These are phyloP conservation scores for Penicillium desertorum DNA, from an alignment of 495 filamentous ascomycete species.

Conservation along the genomic window DNA sequence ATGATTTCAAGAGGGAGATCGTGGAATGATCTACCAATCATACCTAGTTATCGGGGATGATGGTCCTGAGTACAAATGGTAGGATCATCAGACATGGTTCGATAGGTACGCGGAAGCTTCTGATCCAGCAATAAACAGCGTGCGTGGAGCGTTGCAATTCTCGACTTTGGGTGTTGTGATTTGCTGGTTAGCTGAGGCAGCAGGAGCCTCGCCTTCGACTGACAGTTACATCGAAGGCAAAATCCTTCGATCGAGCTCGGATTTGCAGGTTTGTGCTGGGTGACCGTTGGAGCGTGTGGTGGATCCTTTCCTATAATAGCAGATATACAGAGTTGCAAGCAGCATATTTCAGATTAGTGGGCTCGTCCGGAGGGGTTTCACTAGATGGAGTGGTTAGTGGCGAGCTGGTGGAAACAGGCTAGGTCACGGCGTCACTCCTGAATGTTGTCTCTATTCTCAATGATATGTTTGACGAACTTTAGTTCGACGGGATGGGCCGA, in stretches of 20 bases:
- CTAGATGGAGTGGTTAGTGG: background rate
- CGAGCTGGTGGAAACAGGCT: background rate
- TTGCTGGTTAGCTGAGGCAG: background rate
- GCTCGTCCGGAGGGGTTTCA: background rate
- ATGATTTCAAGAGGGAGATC: conserved; percentile 5
- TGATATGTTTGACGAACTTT: background rate
- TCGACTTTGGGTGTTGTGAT: background rate
- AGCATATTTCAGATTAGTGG: background rate
- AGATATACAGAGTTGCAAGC: background rate
- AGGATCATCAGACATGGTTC: background rate
- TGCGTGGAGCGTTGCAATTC: background rate
- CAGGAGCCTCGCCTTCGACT: background rate
- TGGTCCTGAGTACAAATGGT: background rate
- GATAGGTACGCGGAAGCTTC: background rate
- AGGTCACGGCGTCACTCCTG: background rate
- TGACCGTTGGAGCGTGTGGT: background rate
- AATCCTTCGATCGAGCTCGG: background rate
- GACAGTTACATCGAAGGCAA: no score
- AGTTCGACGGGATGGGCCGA: no score
- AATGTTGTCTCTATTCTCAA: background rate
- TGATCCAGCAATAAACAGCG: background rate
- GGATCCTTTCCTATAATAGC: background rate
- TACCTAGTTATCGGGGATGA: background rate
- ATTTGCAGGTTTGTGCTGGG: background rate
- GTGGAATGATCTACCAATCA: conserved; percentile 31